Evolutionary conservation across 805 yeast species (phyloP).

Genomic region (Millerozyma miso): DNA sequence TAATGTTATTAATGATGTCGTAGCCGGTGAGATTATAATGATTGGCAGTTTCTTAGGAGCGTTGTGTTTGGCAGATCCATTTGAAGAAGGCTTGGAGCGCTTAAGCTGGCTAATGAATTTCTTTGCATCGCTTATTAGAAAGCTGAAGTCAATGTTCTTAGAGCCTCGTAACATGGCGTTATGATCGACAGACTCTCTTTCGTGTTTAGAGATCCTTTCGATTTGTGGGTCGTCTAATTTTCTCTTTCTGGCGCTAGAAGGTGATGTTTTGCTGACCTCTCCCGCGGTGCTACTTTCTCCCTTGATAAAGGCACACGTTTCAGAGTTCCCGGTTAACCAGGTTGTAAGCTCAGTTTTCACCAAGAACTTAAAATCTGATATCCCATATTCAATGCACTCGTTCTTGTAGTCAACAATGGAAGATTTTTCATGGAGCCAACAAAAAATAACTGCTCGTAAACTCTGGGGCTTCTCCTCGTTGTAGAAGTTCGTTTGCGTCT

Average conservation of each 20-base stretch:
- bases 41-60: constrained; percentile 37
- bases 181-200: constrained; percentile 52
- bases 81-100: constrained; percentile 14
- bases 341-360: constrained; percentile 81
- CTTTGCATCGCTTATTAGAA: constrained; percentile 63
- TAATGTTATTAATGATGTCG: constrained; percentile 38
- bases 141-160: constrained; percentile 63
- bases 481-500: constrained; percentile 50
- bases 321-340: constrained; percentile 72
- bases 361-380: constrained; percentile 72
- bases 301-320: constrained; percentile 48
- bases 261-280: neutral
- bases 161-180: constrained; percentile 62
- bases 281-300: constrained; percentile 11
- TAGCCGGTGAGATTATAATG: constrained; percentile 41
- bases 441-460: constrained; percentile 62
- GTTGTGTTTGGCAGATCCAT: constrained; percentile 5
- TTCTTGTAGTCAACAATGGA: constrained; percentile 78
- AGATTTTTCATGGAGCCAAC: constrained; percentile 73
- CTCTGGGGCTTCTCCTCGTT: constrained; percentile 47
- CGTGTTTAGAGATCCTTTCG: constrained; percentile 42
- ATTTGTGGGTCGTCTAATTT: constrained; percentile 47
- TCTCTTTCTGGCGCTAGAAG: constrained; percentile 11
- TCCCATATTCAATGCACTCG: constrained; percentile 58
- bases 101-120: constrained; percentile 52